These are phyloP conservation scores for Peniophora sp. DNA, from an alignment of 1,284 basidiomycete species.

Conservation along the genomic window DNA sequence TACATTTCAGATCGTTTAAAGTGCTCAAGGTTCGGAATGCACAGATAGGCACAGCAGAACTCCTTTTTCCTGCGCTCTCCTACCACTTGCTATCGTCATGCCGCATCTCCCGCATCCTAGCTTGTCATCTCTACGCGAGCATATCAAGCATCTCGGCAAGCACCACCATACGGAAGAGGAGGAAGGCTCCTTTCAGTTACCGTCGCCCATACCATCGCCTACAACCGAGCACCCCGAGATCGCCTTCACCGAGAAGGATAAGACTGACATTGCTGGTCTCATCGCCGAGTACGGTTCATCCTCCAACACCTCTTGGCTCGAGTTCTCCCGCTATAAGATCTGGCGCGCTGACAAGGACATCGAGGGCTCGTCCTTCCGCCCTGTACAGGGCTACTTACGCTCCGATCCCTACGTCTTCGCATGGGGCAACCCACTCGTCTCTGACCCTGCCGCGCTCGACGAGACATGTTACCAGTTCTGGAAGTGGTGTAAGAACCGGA, in stretches of 20 bases:
- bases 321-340: constrained; percentile 33
- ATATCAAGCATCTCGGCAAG: too few relatives aligned
- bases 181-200: too few relatives aligned
- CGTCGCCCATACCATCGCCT: too few relatives aligned
- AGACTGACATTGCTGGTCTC: constrained; percentile 26
- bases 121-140: too few relatives aligned
- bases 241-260: constrained; percentile 7
- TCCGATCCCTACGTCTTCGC: constrained; percentile 29
- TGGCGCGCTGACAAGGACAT: constrained; percentile 28
- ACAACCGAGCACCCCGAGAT: constrained; percentile 5
- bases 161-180: too few relatives aligned
- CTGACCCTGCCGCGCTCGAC: constrained; percentile 25
- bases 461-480: constrained; percentile 20
- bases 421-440: constrained; percentile 40
- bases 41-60: too few relatives aligned
- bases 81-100: too few relatives aligned
- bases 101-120: too few relatives aligned
- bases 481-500: constrained; percentile 23
- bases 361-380: constrained; percentile 31
- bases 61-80: too few relatives aligned
- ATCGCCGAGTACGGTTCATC: constrained; percentile 33
- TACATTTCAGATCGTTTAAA: too few relatives aligned
- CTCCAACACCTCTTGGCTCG: constrained; percentile 37
- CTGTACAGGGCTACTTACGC: constrained; percentile 25
- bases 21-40: too few relatives aligned